Percentiles rank a stretch among this genome's conserved stretches.
Evolutionary conservation across 2,329 filamentous ascomycete species (phyloP).

Genomic region (Diaporthe longicolla): DNA sequence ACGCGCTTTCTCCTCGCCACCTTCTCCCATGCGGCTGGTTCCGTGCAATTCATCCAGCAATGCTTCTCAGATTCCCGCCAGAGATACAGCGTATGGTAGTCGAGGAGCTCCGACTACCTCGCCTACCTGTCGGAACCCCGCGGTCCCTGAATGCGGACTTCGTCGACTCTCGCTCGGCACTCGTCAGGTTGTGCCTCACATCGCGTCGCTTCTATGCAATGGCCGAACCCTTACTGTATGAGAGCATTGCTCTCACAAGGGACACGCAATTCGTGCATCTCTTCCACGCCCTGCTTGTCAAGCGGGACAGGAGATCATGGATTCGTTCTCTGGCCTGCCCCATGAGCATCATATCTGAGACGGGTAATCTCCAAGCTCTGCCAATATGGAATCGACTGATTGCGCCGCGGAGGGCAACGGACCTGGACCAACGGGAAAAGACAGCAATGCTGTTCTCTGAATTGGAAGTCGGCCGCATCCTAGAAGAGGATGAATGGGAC

Average conservation of each 20-base stretch:
- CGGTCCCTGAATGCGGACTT: background rate
- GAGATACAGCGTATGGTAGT: conserved; percentile 14
- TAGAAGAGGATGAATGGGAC: background rate
- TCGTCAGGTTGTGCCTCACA: conserved; percentile 6
- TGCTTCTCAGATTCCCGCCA: background rate
- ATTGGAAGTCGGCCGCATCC: background rate
- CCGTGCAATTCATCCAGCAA: background rate
- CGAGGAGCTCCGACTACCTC: background rate
- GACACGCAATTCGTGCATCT: conserved; percentile 1
- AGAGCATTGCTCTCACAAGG: background rate
- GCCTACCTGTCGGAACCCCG: conserved; percentile 4
- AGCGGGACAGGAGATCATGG: conserved; percentile 11
- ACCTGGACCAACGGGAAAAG: background rate
- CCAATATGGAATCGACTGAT: background rate
- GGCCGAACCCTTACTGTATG: conserved; percentile 7
- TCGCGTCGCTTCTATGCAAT: background rate
- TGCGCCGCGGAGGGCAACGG: background rate
- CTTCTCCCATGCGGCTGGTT: no score
- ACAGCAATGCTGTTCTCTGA: background rate
- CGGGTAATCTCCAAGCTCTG: background rate
- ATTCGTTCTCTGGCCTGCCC: background rate
- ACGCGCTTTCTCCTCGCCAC: background rate
- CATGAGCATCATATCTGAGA: conserved; percentile 5
- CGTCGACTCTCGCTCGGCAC: background rate
- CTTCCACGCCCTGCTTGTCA: background rate